Conservation (phyloP, 1,284 basidiomycete species). For the Fomes fomentarius region DNA sequence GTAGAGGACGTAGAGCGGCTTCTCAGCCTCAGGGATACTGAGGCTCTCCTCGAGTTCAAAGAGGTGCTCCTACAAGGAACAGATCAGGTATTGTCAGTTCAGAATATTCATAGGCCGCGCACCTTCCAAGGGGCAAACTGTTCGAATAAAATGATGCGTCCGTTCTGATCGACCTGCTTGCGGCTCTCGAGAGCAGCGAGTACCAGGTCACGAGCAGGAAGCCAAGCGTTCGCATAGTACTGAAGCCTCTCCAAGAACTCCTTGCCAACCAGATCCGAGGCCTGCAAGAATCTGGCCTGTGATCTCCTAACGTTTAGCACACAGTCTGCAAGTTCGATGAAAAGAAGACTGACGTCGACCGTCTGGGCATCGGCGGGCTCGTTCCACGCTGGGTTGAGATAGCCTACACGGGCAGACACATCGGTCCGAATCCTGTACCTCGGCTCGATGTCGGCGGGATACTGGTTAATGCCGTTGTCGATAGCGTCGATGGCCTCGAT, state of each 20-base stretch:
- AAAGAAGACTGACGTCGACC: slow-evolving; percentile 66
- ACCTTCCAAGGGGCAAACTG: slow-evolving; percentile 90
- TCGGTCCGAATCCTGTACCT: slow-evolving; percentile 81
- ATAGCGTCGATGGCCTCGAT: slow-evolving; percentile 95
- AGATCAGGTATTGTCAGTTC: neutral
- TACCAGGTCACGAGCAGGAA: slow-evolving; percentile 90
- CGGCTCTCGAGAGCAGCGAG: slow-evolving; percentile 67
- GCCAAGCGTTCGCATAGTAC: slow-evolving; percentile 89
- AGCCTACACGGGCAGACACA: slow-evolving; percentile 78
- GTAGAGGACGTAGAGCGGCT: slow-evolving; percentile 88
- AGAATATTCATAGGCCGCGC: neutral
- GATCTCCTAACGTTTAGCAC: neutral
- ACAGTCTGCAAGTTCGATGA: neutral
- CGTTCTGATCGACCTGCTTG: slow-evolving; percentile 67
- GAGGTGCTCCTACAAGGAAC: slow-evolving; percentile 81
- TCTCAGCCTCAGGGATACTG: slow-evolving; percentile 44
- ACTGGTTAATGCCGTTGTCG: slow-evolving; percentile 93
- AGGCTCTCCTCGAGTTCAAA: slow-evolving; percentile 81
- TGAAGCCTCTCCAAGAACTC: slow-evolving; percentile 86
- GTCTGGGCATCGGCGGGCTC: slow-evolving; percentile 62
- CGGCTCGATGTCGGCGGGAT: slow-evolving; percentile 61
- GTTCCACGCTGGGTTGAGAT: slow-evolving; percentile 93
- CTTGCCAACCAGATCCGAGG: slow-evolving; percentile 82
- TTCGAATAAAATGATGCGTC: slow-evolving; percentile 84
- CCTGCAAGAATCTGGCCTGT: slow-evolving; percentile 77